Evolutionary conservation across 1,284 basidiomycete genomes (phyloP).

Genomic region (Mycosarcoma mackinlayi): DNA sequence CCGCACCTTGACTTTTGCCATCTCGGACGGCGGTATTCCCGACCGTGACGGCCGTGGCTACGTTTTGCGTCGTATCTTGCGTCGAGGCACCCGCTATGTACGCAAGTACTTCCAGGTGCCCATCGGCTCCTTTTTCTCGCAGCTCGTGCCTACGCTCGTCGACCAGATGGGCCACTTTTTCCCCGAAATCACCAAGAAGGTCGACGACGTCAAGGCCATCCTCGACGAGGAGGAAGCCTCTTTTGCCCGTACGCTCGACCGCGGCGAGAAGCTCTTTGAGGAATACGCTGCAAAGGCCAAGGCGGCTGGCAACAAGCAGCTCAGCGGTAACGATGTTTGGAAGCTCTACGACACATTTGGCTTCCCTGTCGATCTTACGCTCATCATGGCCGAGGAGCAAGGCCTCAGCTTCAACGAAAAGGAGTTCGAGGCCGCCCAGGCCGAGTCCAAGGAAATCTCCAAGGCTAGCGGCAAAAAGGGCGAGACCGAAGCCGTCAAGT

Average conservation of each 20-base stretch:
- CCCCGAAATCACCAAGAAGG: constrained; percentile 89
- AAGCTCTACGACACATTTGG: constrained; percentile 97
- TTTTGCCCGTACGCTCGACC: constrained; percentile 93
- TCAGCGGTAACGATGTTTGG: constrained; percentile 95
- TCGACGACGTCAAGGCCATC: constrained; percentile 90
- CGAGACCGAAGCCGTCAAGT: constrained; percentile 77
- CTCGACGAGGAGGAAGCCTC: constrained; percentile 97
- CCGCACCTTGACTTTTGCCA: constrained; percentile 91
- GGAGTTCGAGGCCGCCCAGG: constrained; percentile 90
- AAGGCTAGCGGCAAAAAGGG: constrained; percentile 80
- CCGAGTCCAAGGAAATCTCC: constrained; percentile 88
- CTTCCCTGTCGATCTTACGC: constrained; percentile 96
- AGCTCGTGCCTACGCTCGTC: constrained; percentile 86
- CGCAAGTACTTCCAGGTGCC: constrained; percentile 93
- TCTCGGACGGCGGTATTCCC: constrained; percentile 95
- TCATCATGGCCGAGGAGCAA: constrained; percentile 96
- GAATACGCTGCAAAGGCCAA: constrained; percentile 82
- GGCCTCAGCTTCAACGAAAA: constrained; percentile 85
- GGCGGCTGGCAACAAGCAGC: constrained; percentile 75
- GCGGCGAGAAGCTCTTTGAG: constrained; percentile 96
- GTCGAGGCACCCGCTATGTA: constrained; percentile 91
- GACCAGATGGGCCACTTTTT: constrained; percentile 89
- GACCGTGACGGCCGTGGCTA: constrained; percentile 97
- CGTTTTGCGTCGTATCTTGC: constrained; percentile 89
- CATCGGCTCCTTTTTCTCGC: constrained; percentile 95